phyloP scores from a whole-genome alignment of 345 rosid genomes.

The Syzygium jambos region DNA sequence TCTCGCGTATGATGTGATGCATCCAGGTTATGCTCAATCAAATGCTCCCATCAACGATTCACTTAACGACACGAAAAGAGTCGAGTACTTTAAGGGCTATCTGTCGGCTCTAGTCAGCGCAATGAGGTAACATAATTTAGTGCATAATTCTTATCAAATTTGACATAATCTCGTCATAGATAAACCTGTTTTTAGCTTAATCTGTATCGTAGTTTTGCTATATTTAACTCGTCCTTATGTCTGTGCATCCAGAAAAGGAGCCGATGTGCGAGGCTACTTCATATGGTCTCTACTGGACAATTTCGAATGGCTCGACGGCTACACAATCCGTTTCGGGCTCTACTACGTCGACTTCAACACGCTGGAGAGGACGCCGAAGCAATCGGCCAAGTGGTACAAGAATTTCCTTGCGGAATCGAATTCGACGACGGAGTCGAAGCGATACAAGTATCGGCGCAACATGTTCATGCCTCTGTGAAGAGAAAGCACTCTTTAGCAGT shows the following conservation, averaged over 20 bases:
- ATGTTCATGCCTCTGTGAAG: not conserved
- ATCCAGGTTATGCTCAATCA: constrained; percentile 4
- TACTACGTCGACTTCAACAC: constrained; percentile 1
- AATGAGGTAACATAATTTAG: constrained; percentile 1
- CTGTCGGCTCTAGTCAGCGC: not conserved
- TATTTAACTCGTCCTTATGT: not conserved
- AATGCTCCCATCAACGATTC: not conserved
- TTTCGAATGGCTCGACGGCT: constrained; percentile 4
- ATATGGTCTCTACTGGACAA: constrained; percentile 11
- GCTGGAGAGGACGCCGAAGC: not conserved
- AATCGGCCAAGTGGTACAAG: constrained; percentile 1
- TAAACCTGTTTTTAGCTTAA: not conserved
- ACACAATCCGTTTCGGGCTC: constrained; percentile 2
- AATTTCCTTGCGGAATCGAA: not conserved
- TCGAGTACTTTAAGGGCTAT: not conserved
- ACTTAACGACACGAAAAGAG: not conserved
- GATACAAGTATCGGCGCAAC: not conserved
- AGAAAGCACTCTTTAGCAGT: not conserved
- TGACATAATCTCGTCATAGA: not conserved
- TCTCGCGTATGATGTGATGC: not conserved
- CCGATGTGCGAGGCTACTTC: constrained; percentile 10
- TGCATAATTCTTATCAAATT: not conserved
- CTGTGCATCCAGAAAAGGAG: not conserved
- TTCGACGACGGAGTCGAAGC: not conserved
- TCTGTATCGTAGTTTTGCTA: not conserved